Evolutionary conservation across 495 filamentous ascomycete species (phyloP), one percentile per base, ranked within the genome.

Genomic region (Aspergillus incahuasiensis): DNA sequence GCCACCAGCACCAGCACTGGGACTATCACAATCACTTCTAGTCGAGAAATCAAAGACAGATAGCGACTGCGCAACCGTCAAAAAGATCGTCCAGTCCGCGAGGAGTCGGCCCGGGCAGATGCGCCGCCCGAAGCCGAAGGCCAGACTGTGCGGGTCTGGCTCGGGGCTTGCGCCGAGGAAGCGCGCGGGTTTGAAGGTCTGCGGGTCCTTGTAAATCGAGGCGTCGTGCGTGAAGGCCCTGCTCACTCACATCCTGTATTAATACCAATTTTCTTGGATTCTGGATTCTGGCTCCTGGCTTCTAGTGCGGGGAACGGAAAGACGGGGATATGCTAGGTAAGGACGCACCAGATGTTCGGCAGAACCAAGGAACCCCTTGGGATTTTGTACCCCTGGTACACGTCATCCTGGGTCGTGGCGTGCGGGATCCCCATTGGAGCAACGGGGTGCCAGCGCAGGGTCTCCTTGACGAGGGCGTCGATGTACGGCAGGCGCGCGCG

Each of bases 71-170:
- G 80, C 72, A 5, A 80, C 61, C 16, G 61, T 74, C 0, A 84
- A 38, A 61, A 74, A 85, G 11, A 87, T 55, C 1, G 68, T 79
- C n/a, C 71, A 73, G 54, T 86, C 82, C 0, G 84, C 84, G 3
- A 87, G 62, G 41, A 80, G 69, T 2, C 79, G 79, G 0, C 83
- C 84, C 0, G 79, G 76, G 57, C 85, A 87, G 20, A 82, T 71
- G 0, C 84, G 72, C 5, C 83, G 73, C 0, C 85, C 85, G 6
- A 78, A 81, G 1, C 84, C 83, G 57, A 84, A 87, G 0, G 66
- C 70, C 28, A 75, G 73, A 6, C 12, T 39, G 1, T 56, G 59
- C 4, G 72, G 72, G 35, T 70, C 68, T 0, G 44, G 50, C 18
- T 74, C 72, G 0, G 70, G 62, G 3, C 22, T 48, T 1, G 13